Evolutionary conservation across 78 protist species (phyloP), one percentile per base, ranked within the genome.

Genomic region (Cavenderia fasciculata): DNA sequence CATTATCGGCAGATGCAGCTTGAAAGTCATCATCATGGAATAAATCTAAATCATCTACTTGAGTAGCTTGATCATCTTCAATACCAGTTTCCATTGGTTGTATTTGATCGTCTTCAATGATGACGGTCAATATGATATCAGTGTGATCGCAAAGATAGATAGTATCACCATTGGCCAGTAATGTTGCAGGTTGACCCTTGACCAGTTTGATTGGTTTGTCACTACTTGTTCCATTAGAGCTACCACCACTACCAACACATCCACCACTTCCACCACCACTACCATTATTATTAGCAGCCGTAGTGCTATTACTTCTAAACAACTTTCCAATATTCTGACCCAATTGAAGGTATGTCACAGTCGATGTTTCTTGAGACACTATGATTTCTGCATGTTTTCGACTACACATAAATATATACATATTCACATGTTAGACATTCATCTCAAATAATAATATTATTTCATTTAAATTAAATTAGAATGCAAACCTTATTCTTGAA

Each of bases 371-470:
- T 51, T 63, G 25, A 47, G 87, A 82, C 10, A 82, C 57, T 23
- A 82, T 69, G 33, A 82, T 82, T 44, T 82, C 90, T 54, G 90
- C 90, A 82, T 82, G 90, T 54, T 33, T 69, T 19, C 90, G 76
- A 68, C 90, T 82, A 43, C 2, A 57, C n/a, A 54, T 36, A 29
- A 1, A 66, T 1, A 40, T 18, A 23, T 44, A 44, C 2, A 2
- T 18, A 44, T 25, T 44, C 74, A 66, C 14, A 38, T 12, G 19
- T 12, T 66, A 38, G 2, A 66, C 11, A 36, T 66, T 10, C 14
- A 25, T 66, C 5, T 56, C 10, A 12, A 25, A 12, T 56, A 56
- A 19, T 25, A 56, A 19, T 56, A 56, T 12, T 16, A 56, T 19
- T 56, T 56, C 7, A 56, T 25, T 56, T 12, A n/a, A n/a, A n/a